Evolutionary conservation across 768 basidiomycete species (phyloP).

Genomic region (Pholiota microspora): DNA sequence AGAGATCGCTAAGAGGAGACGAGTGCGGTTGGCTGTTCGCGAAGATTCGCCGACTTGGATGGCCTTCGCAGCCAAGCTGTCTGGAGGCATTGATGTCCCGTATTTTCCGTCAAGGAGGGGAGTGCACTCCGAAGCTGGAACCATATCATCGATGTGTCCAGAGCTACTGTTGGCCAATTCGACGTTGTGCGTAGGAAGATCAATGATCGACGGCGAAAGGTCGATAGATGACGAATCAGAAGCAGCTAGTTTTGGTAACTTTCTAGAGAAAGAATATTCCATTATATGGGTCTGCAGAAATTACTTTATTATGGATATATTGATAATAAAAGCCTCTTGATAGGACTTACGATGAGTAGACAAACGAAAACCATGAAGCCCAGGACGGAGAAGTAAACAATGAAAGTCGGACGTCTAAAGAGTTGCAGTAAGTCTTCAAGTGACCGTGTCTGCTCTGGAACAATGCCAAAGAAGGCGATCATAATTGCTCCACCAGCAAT

Average conservation of each 20-base stretch:
- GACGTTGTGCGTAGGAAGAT: constrained; percentile 37
- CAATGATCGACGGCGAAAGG: constrained; percentile 28
- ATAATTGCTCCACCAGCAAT: constrained; percentile 88
- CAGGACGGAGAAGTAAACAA: constrained; percentile 78
- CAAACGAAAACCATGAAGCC: constrained; percentile 56
- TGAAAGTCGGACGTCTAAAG: constrained; percentile 73
- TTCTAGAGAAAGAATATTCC: constrained; percentile 60
- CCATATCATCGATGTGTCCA: constrained; percentile 28
- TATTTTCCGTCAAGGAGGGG: constrained; percentile 49
- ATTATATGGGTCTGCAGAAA: constrained; percentile 62
- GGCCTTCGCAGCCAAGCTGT: constrained; percentile 14
- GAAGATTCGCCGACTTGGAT: constrained; percentile 16
- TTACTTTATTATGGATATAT: background rate
- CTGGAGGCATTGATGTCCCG: constrained; percentile 25
- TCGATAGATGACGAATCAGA: constrained; percentile 24
- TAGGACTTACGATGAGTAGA: constrained; percentile 57
- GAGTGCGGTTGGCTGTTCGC: constrained; percentile 40
- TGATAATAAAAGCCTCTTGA: background rate
- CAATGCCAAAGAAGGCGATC: constrained; percentile 90
- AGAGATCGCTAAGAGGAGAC: constrained; percentile 70
- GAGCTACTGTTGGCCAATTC: constrained; percentile 35
- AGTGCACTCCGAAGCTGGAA: constrained; percentile 48
- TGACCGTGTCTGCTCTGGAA: constrained; percentile 83
- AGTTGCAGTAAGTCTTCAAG: constrained; percentile 80
- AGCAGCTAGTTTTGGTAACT: constrained; percentile 22